Conservation (phyloP, 371 early-diverging fungal species). For the Amoeboradix gromovi region DNA sequence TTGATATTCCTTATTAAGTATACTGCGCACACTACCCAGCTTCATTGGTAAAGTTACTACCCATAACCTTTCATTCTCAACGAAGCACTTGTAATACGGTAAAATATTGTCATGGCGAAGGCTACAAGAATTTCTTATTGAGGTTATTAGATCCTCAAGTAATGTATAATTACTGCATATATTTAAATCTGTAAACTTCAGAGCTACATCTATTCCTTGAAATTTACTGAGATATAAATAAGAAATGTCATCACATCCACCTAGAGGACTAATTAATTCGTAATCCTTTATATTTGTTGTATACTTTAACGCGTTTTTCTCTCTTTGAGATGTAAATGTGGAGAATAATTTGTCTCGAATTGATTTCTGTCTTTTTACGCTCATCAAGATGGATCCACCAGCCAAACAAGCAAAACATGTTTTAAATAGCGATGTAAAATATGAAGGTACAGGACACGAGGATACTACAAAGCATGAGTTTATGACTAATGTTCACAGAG, state of each 20-base stretch:
- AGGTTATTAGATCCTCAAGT: conserved; percentile 12
- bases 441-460: not conserved
- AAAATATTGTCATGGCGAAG: conserved; percentile 16
- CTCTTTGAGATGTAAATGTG: not conserved
- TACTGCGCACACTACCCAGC: conserved; percentile 11
- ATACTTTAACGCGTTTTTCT: not conserved
- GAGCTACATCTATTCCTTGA: conserved; percentile 11
- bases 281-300: conserved; percentile 3
- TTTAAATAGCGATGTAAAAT: not conserved
- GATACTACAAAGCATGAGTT: not conserved
- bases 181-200: conserved; percentile 21
- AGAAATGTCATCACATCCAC: conserved; percentile 18
- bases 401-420: not conserved
- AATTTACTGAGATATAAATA: conserved; percentile 15
- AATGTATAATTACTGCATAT: conserved; percentile 19
- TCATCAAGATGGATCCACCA: not conserved
- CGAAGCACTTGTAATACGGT: conserved; percentile 16
- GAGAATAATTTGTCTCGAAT: not conserved
- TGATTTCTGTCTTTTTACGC: not conserved
- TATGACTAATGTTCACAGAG: not conserved
- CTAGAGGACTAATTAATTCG: conserved; percentile 2
- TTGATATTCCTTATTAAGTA: conserved; percentile 16
- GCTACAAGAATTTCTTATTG: conserved; percentile 12
- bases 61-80: conserved; percentile 22
- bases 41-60: conserved; percentile 16